Base-by-base conservation (phyloP, 352 stramenopile genomes). In the Hyaloperonospora arabidopsidis region DNA sequence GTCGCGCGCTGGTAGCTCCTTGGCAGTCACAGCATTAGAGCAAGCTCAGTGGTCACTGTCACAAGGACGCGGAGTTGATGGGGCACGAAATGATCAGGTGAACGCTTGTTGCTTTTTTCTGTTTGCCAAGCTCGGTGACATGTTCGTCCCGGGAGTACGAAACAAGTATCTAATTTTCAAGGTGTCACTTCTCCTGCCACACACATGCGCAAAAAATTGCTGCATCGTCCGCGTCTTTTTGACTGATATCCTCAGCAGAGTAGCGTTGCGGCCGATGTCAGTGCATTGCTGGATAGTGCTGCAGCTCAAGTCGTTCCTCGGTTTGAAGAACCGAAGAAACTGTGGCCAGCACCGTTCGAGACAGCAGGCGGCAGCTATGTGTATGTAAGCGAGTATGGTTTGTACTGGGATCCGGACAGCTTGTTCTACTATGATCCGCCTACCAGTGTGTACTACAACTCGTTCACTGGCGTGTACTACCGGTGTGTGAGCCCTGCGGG, bases 381-480 rank as follows among this genome's bases (percentile, higher is more conserved):
- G 11, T 93, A 75, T 50, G 67, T 59, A 15, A 84, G 67, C 35
- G 76, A 88, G 23, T 69, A 58, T 54, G 81, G 84, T 0, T 63
- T 93, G 40, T 92, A 90, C 52, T 93, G 84, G 57, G 77, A 93
- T 48, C 59, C 65, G 1, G 76, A 92, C 57, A 91, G 78, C 54
- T 81, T 88, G 79, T 93, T 90, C 28, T 92, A 89, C 63, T 92
- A 90, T 65, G 65, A 90, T 49, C 62, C 76, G 32, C 68, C 79
- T 17, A 73, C 77, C 14, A 89, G 84, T 51, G 43, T 89, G 3
- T 93, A 92, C 59, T 79, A 84, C 55, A 90, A 77, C 49, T 67
- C 64, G 22, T 93, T 87, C 40, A 74, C 59, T 2, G 81, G 84
- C 21, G 38, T 63, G 39, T 93, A 93, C 61, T 90, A 82, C 48